Base-by-base conservation (phyloP, 306 rosid species). In the Vigna unguiculata region DNA sequence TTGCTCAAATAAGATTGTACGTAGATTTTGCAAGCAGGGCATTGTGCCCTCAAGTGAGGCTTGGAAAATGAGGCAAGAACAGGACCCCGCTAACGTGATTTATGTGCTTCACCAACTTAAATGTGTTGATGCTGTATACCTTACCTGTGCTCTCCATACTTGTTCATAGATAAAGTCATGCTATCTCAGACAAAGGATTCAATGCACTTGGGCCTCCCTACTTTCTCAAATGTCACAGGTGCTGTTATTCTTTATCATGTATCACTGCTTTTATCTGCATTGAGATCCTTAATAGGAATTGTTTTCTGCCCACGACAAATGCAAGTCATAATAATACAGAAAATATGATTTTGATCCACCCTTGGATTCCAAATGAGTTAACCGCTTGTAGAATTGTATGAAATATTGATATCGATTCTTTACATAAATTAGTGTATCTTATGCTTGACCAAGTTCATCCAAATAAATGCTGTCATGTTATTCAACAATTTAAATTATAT, bases 1-100 rank as follows among this genome's bases (percentile, higher is more conserved):
- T 77, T 13, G 11, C 24, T 45, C 30, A 41, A 62, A 71, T 32
- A 76, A 76, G 64, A 12, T 63, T 53, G 71, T 59, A 30, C 4
- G 40, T 51, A 76, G 40, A 71, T 22, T 82, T 53, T 78, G 79
- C 83, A 69, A 76, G 81, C 71, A 36, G 20, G 67, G 17, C 51
- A 66, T 71, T 36, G 47, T 28, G 69, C 25, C 72, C 48, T 78
- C 36, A 65, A 66, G 36, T 52, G 48, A 22, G 17, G 83, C 34
- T 46, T 59, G 25, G 47, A 63, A 71, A 64, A 65, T 48, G 71
- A 47, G 78, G 52, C 53, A 52, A 47, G 71, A 76, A 70, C 63
- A 43, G 38, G 38, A 62, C 71, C 38, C 19, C 57, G 13, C 75
- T 40, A 81, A 67, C 76, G 69, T 32, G 53, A 40, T 36, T 5